Evolutionary conservation across 1,139 yeast genomes (phyloP), one percentile per base, ranked within the genome.

Genomic region (Candida sp.): DNA sequence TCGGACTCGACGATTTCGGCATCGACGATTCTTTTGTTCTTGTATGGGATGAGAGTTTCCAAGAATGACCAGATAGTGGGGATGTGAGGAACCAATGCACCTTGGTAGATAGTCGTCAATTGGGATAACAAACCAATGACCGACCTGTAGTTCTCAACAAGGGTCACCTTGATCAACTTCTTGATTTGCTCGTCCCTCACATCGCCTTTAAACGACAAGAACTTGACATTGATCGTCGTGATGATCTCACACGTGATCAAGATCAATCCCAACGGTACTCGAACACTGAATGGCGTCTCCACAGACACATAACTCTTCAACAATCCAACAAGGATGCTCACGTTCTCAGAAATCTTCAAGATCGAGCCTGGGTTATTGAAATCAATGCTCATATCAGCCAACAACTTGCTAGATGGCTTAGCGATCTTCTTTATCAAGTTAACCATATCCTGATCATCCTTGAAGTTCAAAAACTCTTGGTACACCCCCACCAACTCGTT

Each of bases 201-300:
- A 50, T 87, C 91, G 46, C 79, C 75, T 58, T 78, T 84, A 59
- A 85, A 77, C 1, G 84, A 75, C 37, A 84, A 67, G 55, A 80
- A 84, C 49, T 75, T 79, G 11, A 80, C 69, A 56, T 85, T 84
- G 49, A 88, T 68, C 26, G 85, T 76, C 51, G 83, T 66, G 8
- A 85, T 61, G 3, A 81, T 64, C 59, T 86, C 90, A 35, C 76
- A 71, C 42, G 84, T 55, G 7, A 72, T 63, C 7, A 86, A 62
- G 2, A 85, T 61, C 46, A 71, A 63, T 1, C 91, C 91, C 31
- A 88, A 56, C 3, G 94, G 92, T n/a, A 81, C 69, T 42, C 65
- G 68, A 17, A 78, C 77, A 49, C 78, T 77, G 61, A 68, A 79
- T 33, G 75, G 78, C 7, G 82, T 83, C 53, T 76, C 79, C 34